Evolutionary conservation across 768 basidiomycete genomes (phyloP).

Genomic region (Rhodotorula diobovata): DNA sequence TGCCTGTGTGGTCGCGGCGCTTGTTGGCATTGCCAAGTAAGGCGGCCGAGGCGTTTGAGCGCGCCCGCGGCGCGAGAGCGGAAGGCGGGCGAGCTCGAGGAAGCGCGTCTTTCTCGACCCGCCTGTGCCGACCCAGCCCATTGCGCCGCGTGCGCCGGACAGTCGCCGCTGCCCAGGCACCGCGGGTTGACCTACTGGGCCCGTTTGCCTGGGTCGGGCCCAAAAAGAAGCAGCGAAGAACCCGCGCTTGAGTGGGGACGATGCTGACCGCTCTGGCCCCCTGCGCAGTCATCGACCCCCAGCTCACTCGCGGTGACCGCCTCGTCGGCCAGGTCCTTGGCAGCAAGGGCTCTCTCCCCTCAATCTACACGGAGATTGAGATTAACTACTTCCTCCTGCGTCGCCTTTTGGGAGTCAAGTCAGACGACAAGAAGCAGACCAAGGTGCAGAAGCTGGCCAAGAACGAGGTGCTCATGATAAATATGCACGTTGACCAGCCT

Average conservation of each 20-base stretch:
- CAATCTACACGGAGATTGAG: slow-evolving; percentile 88
- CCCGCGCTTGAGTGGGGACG: too few species aligned
- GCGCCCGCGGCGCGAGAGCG: slow-evolving; percentile 73
- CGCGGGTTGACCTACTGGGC: too few species aligned
- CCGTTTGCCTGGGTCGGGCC: too few species aligned
- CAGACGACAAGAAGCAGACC: slow-evolving; percentile 97
- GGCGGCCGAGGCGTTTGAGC: too few species aligned
- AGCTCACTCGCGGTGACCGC: slow-evolving; percentile 91
- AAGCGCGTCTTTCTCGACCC: background rate
- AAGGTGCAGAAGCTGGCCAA: slow-evolving; percentile 81
- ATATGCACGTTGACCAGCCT: slow-evolving; percentile 61
- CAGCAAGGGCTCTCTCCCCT: slow-evolving; percentile 86
- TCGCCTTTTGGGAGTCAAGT: slow-evolving; percentile 92
- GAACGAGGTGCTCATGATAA: slow-evolving; percentile 88
- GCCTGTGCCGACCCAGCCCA: too few species aligned
- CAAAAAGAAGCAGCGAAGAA: too few species aligned
- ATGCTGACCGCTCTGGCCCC: too few species aligned
- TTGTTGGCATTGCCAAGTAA: too few species aligned
- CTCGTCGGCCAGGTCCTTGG: slow-evolving; percentile 95
- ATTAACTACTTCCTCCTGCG: slow-evolving; percentile 92
- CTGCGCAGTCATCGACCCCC: slow-evolving; percentile 62
- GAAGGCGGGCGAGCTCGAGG: background rate
- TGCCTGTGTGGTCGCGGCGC: too few species aligned
- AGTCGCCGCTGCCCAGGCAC: too few species aligned
- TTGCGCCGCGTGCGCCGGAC: too few species aligned